A percentile compares a stretch with the other conserved stretches of the same genome.
phyloP scores from a whole-genome alignment of 2,329 filamentous ascomycete genomes.

The Atkinsonella texensis region DNA sequence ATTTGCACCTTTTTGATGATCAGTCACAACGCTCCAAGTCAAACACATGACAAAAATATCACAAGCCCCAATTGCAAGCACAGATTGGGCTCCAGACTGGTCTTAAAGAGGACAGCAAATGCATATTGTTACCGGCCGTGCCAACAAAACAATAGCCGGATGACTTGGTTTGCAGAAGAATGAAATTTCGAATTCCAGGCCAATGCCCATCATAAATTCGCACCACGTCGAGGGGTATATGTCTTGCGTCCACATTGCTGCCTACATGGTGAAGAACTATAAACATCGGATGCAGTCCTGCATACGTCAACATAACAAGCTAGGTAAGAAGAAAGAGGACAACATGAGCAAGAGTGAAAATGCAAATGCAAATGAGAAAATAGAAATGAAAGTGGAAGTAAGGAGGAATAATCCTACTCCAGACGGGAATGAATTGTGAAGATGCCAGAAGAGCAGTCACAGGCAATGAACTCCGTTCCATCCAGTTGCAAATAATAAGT shows the following conservation, averaged over 20 bases:
- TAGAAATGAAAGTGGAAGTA: neutral
- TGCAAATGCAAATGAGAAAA: neutral
- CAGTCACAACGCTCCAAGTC: no score
- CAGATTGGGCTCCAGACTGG: no score
- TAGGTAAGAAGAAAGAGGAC: neutral
- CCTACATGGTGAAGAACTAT: conserved; percentile 3
- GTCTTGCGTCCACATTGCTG: neutral
- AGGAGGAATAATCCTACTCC: neutral
- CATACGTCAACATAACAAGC: neutral
- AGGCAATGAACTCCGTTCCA: conserved; percentile 19
- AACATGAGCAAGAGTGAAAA: no score
- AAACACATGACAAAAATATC: no score
- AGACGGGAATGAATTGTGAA: neutral
- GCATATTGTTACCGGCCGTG: no score
- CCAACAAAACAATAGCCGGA: no score
- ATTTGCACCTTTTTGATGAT: no score
- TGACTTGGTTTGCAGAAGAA: neutral
- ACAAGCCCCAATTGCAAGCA: no score
- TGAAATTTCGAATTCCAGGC: neutral
- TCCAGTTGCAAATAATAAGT: conserved; percentile 17
- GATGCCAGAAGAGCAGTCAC: neutral
- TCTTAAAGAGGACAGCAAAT: no score
- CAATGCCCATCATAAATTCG: neutral
- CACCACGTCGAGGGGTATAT: neutral
- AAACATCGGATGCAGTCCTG: neutral